phyloP scores from a whole-genome alignment of 805 yeast genomes.

The Ogataea methylovora region DNA sequence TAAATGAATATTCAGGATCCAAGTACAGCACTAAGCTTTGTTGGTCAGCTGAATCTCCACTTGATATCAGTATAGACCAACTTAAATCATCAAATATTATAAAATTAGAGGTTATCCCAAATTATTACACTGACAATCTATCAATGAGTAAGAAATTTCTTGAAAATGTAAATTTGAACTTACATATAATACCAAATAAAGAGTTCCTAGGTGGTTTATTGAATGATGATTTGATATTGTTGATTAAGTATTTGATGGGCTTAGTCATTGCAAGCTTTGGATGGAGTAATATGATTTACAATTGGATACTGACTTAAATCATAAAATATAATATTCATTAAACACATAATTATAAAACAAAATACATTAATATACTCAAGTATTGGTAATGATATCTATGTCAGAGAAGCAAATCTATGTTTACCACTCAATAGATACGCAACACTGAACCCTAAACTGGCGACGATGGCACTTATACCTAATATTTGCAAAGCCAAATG shows the following conservation, averaged over 20 bases:
- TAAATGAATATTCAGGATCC: background rate
- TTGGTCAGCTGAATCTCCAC: constrained; percentile 1
- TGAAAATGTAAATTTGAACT: background rate
- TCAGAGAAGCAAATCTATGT: too few species aligned
- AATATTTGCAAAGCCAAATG: background rate
- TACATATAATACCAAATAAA: background rate
- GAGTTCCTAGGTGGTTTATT: background rate
- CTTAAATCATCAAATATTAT: background rate
- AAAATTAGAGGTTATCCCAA: background rate
- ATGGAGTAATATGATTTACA: background rate
- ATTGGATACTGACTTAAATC: background rate
- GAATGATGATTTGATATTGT: background rate
- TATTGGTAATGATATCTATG: too few species aligned
- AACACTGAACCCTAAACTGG: background rate
- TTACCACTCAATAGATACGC: background rate
- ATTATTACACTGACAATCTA: constrained; percentile 1
- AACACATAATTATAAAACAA: background rate
- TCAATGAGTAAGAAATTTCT: background rate
- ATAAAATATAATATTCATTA: background rate
- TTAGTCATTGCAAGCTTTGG: background rate
- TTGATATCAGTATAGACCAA: background rate
- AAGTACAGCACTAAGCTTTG: background rate
- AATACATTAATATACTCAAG: too few species aligned
- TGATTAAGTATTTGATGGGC: background rate
- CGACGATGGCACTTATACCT: background rate